phyloP scores from a whole-genome alignment of 2,329 filamentous ascomycete genomes.

The Nemania serpens region DNA sequence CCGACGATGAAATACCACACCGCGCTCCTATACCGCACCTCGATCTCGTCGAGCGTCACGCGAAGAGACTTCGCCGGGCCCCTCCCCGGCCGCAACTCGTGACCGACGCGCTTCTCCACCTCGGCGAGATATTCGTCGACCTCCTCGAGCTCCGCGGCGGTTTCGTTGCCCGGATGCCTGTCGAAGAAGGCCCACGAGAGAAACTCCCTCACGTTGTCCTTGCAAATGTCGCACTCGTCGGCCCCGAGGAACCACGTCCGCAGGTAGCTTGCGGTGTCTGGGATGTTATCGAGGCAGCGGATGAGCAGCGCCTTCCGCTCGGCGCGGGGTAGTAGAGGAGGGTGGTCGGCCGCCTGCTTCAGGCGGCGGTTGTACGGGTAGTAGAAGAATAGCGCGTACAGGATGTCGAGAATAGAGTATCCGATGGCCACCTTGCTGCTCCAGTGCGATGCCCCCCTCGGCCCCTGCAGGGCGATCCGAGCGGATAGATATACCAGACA shows the following conservation, averaged over 20 bases:
- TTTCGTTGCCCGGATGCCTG: constrained; percentile 33
- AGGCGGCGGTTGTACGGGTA: constrained; percentile 49
- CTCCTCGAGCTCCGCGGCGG: constrained; percentile 46
- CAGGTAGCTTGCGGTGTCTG: constrained; percentile 61
- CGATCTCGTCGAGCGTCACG: constrained; percentile 68
- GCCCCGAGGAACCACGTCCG: constrained; percentile 70
- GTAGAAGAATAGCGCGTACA: constrained; percentile 51
- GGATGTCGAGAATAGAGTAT: constrained; percentile 46
- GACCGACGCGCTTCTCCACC: constrained; percentile 59
- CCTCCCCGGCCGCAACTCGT: constrained; percentile 56
- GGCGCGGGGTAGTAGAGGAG: constrained; percentile 47
- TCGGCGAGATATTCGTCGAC: constrained; percentile 53
- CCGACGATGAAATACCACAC: constrained; percentile 67
- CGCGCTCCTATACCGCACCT: constrained; percentile 64
- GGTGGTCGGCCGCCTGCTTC: constrained; percentile 46
- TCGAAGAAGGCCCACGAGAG: constrained; percentile 71
- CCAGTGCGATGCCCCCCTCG: constrained; percentile 23
- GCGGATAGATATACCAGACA: constrained; percentile 42
- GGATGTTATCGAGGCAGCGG: constrained; percentile 58
- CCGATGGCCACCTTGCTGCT: constrained; percentile 32
- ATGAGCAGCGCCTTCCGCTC: constrained; percentile 61
- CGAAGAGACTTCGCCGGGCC: constrained; percentile 62
- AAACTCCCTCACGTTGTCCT: constrained; percentile 72
- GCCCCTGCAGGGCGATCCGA: constrained; percentile 32
- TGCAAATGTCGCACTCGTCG: constrained; percentile 58